Conservation (phyloP, 495 filamentous ascomycete genomes). For the Penicillium cinerascens region DNA sequence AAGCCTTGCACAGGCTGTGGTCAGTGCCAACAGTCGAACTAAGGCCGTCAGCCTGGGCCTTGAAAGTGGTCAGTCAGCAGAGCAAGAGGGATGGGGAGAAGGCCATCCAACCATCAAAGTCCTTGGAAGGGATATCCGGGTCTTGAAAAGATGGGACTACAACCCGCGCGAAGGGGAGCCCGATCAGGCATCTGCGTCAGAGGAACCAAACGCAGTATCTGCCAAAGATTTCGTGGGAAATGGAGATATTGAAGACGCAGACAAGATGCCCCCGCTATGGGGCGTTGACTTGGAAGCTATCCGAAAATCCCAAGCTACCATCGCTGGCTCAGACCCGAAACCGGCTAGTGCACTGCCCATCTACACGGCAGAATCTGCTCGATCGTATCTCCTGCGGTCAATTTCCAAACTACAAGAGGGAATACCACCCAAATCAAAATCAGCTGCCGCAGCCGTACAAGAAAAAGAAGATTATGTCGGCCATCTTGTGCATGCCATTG, state of each 20-base stretch:
- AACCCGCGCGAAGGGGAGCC: constrained; percentile 52
- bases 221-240: constrained; percentile 16
- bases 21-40: constrained; percentile 70
- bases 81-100: constrained; percentile 68
- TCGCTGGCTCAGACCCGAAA: constrained; percentile 9
- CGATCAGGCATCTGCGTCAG: constrained; percentile 6
- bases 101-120: constrained; percentile 69
- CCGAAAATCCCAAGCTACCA: constrained; percentile 35
- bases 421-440: constrained; percentile 7
- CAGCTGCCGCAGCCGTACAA: constrained; percentile 36
- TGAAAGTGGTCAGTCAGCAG: constrained; percentile 61
- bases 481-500: constrained; percentile 60
- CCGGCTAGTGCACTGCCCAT: constrained; percentile 52
- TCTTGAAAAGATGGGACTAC: constrained; percentile 76
- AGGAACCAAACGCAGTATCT: not conserved
- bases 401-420: constrained; percentile 16
- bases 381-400: constrained; percentile 39
- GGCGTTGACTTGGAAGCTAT: constrained; percentile 72
- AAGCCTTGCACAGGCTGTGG: constrained; percentile 74
- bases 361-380: constrained; percentile 59
- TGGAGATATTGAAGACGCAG: constrained; percentile 4
- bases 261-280: constrained; percentile 58
- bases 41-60: constrained; percentile 74
- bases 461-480: constrained; percentile 67
- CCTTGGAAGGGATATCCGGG: constrained; percentile 66